phyloP scores from a whole-genome alignment of 108 stramenopile genomes.

The Stephanodiscus minutulus region DNA sequence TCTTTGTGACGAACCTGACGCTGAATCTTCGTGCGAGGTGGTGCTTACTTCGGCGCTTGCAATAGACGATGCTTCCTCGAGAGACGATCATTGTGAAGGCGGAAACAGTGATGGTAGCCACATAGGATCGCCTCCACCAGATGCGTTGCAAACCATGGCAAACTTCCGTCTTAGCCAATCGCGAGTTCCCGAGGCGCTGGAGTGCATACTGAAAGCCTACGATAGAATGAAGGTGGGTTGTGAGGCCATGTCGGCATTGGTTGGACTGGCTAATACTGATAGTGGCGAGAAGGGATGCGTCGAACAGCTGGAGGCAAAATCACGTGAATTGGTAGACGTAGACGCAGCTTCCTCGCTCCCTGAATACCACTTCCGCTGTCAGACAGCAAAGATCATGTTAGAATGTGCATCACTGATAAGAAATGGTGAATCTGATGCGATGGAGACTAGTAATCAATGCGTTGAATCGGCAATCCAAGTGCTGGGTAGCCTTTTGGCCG shows the following conservation, averaged over 20 bases:
- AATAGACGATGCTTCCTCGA: slow-evolving; percentile 47
- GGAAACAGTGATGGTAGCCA: slow-evolving; percentile 8
- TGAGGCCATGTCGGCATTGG: slow-evolving; percentile 74
- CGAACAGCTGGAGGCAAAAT: slow-evolving; percentile 54
- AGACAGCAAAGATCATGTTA: slow-evolving; percentile 82
- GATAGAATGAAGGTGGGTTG: slow-evolving; percentile 75
- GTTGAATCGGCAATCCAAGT: slow-evolving; percentile 74
- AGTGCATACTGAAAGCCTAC: slow-evolving; percentile 67
- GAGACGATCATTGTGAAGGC: neutral
- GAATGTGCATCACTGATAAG: slow-evolving; percentile 67
- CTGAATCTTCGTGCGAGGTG: slow-evolving; percentile 73
- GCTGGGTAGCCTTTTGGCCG: slow-evolving; percentile 81
- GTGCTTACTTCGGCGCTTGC: slow-evolving; percentile 62
- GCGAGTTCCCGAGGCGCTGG: slow-evolving; percentile 63
- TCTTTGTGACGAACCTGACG: slow-evolving; percentile 84
- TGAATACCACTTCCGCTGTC: slow-evolving; percentile 81
- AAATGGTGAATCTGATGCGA: slow-evolving; percentile 12
- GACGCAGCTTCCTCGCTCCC: slow-evolving; percentile 63
- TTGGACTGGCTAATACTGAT: slow-evolving; percentile 56
- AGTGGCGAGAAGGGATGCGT: slow-evolving; percentile 31
- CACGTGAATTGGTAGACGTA: slow-evolving; percentile 44
- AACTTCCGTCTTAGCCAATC: slow-evolving; percentile 80
- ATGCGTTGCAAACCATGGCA: slow-evolving; percentile 86
- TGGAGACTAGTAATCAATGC: slow-evolving; percentile 51
- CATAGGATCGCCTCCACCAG: slow-evolving; percentile 54